Base-by-base conservation (phyloP, 139 green algal species). In the Chlorella sorokiniana region DNA sequence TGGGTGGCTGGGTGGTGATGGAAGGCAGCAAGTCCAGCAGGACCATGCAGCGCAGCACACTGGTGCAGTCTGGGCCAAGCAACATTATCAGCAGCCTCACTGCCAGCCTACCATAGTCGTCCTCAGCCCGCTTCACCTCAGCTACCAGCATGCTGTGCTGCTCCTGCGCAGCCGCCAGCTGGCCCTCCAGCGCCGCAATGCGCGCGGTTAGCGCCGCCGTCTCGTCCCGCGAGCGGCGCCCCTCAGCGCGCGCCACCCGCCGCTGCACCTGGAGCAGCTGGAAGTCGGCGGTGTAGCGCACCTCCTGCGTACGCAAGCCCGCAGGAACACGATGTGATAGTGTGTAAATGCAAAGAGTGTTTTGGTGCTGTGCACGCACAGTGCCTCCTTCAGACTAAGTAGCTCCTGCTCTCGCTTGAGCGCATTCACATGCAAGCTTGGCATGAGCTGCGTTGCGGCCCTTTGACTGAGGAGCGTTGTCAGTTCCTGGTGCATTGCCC, bases 201-300 rank as follows among this genome's bases (percentile, higher is more conserved):
- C 85, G 85, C 5, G 72, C 82, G 45, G 94, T 91, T 18, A 98
- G 91, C 42, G 85, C 90, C 2, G 82, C 78, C 10, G 91, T 93
- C 87, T 98, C 94, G 56, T 96, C 92, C 64, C 96, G 91, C 44
- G 87, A 91, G 52, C 94, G 91, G 69, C 91, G 85, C 20, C 94
- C 94, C 37, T 79, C 79, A 0, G 93, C 93, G n/a, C 93, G 88
- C 37, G 89, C 82, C 62, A 98, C 91, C 79, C 91, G 90, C 45
- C 92, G 90, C 88, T 97, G 93, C 90, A 97, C 92, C 79, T 94
- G 86, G 81, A 95, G 87, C 44, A 96, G 84, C 87, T 93, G 82
- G 78, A 95, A 96, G 81, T 97, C 91, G 20, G 93, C 91, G 35
- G 90, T 92, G 83, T 98, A 98, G 76, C 96, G 85, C 81, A 96